A percentile compares a stretch with the other conserved stretches of the same genome.
These are phyloP conservation scores for Phytophthora pseudosyringae DNA, from an alignment of 352 stramenopile genomes.

Conservation along the genomic window DNA sequence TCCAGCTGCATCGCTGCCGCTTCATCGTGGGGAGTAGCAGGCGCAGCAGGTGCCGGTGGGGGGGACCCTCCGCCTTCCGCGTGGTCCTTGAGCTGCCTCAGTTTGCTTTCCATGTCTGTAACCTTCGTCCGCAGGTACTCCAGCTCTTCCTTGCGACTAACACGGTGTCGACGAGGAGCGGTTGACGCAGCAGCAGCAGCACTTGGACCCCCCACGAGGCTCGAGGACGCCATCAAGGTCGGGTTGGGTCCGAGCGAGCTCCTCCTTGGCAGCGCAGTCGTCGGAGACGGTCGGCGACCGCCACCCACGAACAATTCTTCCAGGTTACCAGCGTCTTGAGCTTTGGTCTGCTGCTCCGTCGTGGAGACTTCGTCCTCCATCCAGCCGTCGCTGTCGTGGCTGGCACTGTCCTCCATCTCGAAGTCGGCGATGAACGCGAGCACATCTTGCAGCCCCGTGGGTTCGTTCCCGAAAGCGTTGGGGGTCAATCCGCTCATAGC, in stretches of 20 bases:
- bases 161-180: constrained; percentile 17
- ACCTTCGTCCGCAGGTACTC: constrained; percentile 45
- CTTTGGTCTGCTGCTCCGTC: constrained; percentile 1
- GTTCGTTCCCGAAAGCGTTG: constrained; percentile 15
- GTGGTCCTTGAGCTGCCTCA: constrained; percentile 28
- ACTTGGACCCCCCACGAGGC: neutral
- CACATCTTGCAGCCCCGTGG: constrained; percentile 32
- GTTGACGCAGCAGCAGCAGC: neutral
- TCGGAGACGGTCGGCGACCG: constrained; percentile 4
- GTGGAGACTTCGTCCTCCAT: constrained; percentile 6
- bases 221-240: neutral
- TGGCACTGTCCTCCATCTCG: constrained; percentile 30
- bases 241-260: neutral
- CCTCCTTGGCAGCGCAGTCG: neutral
- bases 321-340: neutral
- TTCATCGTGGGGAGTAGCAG: neutral
- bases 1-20: constrained; percentile 21
- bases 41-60: neutral
- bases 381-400: constrained; percentile 13
- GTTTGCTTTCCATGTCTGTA: constrained; percentile 37
- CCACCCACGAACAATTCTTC: constrained; percentile 9
- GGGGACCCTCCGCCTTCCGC: constrained; percentile 3
- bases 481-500: constrained; percentile 29
- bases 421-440: constrained; percentile 42
- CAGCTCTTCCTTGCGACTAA: constrained; percentile 45